Evolutionary conservation across 106 monocot species (phyloP).

Genomic region (Gastrodia elata): DNA sequence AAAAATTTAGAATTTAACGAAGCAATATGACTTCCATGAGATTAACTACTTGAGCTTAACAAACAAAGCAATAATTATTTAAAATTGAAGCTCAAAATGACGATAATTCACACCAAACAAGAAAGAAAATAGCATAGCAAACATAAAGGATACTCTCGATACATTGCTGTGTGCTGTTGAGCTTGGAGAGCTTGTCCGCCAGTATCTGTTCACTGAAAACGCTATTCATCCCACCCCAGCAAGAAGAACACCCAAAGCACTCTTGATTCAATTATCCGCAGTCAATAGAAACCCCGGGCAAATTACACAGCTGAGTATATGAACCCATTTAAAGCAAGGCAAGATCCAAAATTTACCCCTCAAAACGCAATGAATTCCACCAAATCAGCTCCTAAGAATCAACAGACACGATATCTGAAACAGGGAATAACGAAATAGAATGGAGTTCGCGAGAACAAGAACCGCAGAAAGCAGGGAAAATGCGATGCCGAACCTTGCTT

Average conservation of each 20-base stretch:
- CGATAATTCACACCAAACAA: not conserved
- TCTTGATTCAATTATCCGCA: not conserved
- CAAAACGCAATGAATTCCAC: not conserved
- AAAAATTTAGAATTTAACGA: not conserved
- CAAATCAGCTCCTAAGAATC: slow-evolving; percentile 5
- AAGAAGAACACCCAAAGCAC: not conserved
- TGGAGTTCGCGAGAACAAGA: not conserved
- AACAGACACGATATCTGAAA: not conserved
- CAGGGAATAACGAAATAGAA: not conserved
- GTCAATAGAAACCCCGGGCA: slow-evolving; percentile 7
- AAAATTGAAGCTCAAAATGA: not conserved
- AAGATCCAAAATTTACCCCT: not conserved
- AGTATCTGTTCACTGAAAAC: slow-evolving; percentile 88
- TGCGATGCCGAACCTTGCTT: not conserved
- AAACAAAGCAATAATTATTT: not conserved
- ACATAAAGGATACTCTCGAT: slow-evolving; percentile 89
- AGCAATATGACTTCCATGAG: not conserved
- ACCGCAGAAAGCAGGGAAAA: not conserved
- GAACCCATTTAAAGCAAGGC: not conserved
- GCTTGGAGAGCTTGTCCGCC: slow-evolving; percentile 96
- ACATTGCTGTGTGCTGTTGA: slow-evolving; percentile 93
- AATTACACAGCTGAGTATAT: not conserved
- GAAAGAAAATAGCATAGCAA: not conserved
- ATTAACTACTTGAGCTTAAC: not conserved
- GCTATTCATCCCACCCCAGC: slow-evolving; percentile 76